Conservation (phyloP, 192 early-diverging fungal species). For the Podila minutissima region DNA sequence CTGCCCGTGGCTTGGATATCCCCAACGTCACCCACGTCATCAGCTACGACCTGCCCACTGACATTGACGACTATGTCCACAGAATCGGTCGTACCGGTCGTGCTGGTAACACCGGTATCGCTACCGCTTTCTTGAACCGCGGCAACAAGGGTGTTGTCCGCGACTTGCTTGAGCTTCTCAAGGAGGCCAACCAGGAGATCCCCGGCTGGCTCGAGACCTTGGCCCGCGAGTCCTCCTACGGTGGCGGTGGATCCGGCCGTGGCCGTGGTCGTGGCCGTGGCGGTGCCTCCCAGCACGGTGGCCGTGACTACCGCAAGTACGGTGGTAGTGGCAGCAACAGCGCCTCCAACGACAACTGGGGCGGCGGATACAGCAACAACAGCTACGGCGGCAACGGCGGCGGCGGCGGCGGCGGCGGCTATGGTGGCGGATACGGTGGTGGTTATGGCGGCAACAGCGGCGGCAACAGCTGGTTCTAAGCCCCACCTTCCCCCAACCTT, state of each 20-base stretch:
- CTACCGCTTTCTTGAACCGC: constrained; percentile 96
- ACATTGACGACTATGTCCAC: constrained; percentile 99
- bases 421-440: constrained; percentile 27
- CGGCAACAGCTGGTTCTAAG: constrained; percentile 75
- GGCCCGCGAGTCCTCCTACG: constrained; percentile 64
- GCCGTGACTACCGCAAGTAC: constrained; percentile 52
- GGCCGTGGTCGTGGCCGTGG: constrained; percentile 67
- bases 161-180: constrained; percentile 87
- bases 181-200: constrained; percentile 95
- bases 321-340: constrained; percentile 54
- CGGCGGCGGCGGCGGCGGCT: constrained; percentile 43
- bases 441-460: constrained; percentile 55
- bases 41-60: constrained; percentile 95
- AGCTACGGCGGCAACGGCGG: constrained; percentile 11
- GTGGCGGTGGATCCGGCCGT: constrained; percentile 49
- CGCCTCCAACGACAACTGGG: constrained; percentile 52
- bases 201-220: constrained; percentile 83
- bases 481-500: not conserved
- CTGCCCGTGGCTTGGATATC: constrained; percentile 94
- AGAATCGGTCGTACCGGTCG: constrained; percentile 98
- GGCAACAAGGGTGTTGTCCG: constrained; percentile 84
- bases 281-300: constrained; percentile 46
- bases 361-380: constrained; percentile 27
- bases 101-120: constrained; percentile 93
- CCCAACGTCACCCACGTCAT: constrained; percentile 88